phyloP scores from a whole-genome alignment of 805 yeast species.

The Saturnispora serradocipensis region DNA sequence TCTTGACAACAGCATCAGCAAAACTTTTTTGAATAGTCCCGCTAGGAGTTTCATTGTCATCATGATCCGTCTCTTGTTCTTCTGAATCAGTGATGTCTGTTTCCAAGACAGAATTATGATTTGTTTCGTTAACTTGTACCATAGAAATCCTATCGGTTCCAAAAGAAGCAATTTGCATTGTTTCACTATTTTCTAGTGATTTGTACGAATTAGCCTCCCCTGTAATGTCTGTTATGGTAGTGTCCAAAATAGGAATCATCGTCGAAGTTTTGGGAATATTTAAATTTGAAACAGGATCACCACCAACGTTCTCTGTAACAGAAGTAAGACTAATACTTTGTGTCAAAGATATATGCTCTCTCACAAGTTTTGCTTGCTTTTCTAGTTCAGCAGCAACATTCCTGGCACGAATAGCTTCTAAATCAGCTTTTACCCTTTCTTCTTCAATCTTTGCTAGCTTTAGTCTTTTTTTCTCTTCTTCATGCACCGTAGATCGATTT shows the following conservation, averaged over 20 bases:
- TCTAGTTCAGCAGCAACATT: slow-evolving; percentile 2
- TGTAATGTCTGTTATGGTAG: too few species aligned
- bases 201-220: too few species aligned
- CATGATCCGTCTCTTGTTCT: neutral
- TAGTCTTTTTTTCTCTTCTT: neutral
- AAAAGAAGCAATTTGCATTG: neutral
- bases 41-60: neutral
- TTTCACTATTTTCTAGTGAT: neutral
- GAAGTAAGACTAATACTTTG: neutral
- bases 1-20: neutral
- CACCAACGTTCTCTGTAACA: neutral
- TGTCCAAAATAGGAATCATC: neutral
- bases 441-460: neutral
- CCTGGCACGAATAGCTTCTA: neutral
- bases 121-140: neutral
- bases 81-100: neutral
- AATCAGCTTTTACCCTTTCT: neutral
- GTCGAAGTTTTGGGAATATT: neutral
- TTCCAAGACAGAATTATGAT: neutral
- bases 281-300: neutral
- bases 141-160: neutral
- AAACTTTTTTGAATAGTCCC: neutral
- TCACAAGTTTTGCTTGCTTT: slow-evolving; percentile 3
- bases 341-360: neutral
- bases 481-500: neutral